Conservation (phyloP, 139 green algal species). For the Micromonas commoda region DNA sequence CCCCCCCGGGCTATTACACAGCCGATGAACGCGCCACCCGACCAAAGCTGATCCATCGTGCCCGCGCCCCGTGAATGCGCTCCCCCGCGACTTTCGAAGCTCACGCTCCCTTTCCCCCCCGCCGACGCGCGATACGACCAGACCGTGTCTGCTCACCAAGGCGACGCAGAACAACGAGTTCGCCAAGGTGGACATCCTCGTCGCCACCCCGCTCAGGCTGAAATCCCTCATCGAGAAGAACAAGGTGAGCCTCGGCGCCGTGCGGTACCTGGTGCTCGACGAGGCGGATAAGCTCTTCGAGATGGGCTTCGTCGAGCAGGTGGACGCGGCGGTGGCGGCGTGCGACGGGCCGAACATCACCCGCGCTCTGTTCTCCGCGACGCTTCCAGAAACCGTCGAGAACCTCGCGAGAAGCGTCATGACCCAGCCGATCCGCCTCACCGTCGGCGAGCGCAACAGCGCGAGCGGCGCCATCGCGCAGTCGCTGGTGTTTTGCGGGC, state of each 20-base stretch:
- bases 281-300: constrained; percentile 96
- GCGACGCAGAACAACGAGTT: constrained; percentile 35
- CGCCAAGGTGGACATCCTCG: constrained; percentile 66
- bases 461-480: constrained; percentile 66
- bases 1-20: not conserved
- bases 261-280: constrained; percentile 72
- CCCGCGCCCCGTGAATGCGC: not conserved
- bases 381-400: constrained; percentile 78
- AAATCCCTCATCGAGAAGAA: constrained; percentile 47
- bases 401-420: constrained; percentile 74
- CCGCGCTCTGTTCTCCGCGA: constrained; percentile 77
- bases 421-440: constrained; percentile 75
- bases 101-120: too few relatives aligned
- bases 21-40: not conserved
- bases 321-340: constrained; percentile 50
- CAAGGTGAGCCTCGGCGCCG: constrained; percentile 49
- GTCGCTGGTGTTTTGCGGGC: constrained; percentile 82
- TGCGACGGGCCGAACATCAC: constrained; percentile 46
- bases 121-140: not conserved
- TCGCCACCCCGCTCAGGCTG: constrained; percentile 80
- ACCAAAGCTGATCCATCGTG: not conserved
- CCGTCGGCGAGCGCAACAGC: constrained; percentile 47
- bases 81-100: too few relatives aligned
- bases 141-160: constrained; percentile 62
- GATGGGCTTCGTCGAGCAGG: constrained; percentile 77